Evolutionary conservation across 768 basidiomycete species (phyloP), one percentile per base, ranked within the genome.

Genomic region (Boletellus ananas): DNA sequence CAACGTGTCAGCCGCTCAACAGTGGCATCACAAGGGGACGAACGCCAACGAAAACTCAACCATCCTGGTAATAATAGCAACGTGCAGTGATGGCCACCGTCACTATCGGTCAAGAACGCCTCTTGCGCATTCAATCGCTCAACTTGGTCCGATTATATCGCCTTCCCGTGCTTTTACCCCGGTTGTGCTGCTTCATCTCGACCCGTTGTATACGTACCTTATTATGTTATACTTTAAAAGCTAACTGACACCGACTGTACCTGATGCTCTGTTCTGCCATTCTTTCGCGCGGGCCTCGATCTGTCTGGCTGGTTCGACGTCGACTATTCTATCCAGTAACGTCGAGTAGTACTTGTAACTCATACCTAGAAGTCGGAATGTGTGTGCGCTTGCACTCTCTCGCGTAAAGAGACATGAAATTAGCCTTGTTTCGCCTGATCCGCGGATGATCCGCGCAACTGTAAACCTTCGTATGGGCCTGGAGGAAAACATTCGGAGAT

Each of bases 151-250:
- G 39, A 23, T 54, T 34, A 57, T 54, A 54, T 51, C 52, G 45
- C 34, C 34, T 42, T 49, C 16, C 40, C 43, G 8, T 33, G 44
- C 33, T 25, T 49, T 52, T 49, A 47, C 42, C 33, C 46, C 23
- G n/a, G 14, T 37, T 12, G 14, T 34, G 44, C 40, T 51, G 60
- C 58, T 60, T 59, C 35, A 63, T 61, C 56, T 51, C 40, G 38
- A 39, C 12, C 8, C 40, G 54, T 60, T 67, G 56, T 54, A 65
- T 61, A 63, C 57, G 25, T 59, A 68, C 52, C 52, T 42, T 61
- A 57, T 58, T 65, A 68, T 58, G 31, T 69, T 67, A 69, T 69
- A 56, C 36, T 40, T 61, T 67, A 64, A 67, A 63, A 38, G 50
- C 55, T 61, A 69, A 61, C 55, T 49, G 52, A 54, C 38, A 43